Evolutionary conservation across 345 rosid genomes (phyloP).

Genomic region (Bruguiera sexangula): DNA sequence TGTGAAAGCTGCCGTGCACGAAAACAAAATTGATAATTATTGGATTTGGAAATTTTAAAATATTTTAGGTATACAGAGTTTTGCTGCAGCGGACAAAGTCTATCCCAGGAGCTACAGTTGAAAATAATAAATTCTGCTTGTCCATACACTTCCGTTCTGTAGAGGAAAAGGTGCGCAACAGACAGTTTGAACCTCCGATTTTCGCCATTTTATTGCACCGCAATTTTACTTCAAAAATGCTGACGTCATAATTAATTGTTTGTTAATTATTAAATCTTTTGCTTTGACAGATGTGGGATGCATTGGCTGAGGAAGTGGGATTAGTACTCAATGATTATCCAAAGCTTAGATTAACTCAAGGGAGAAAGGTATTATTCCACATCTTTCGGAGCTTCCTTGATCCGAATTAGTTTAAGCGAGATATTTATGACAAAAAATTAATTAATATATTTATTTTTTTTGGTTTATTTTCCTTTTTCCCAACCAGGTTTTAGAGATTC

Average conservation of each 20-base stretch:
- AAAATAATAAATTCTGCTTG: constrained; percentile 81
- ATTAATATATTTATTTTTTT: background rate
- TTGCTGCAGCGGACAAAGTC: constrained; percentile 64
- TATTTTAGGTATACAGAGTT: constrained; percentile 46
- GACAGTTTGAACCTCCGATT: no score
- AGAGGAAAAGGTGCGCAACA: constrained; percentile 56
- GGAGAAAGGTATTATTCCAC: constrained; percentile 66
- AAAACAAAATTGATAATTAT: background rate
- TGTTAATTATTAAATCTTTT: background rate
- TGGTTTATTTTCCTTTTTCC: background rate
- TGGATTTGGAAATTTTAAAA: no score
- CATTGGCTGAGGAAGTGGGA: constrained; percentile 52
- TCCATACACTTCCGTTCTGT: constrained; percentile 91
- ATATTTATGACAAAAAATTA: no score
- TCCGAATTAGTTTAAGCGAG: no score
- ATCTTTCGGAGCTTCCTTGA: no score
- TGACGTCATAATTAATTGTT: background rate
- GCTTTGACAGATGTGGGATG: constrained; percentile 65
- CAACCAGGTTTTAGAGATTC: constrained; percentile 77
- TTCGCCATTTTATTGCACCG: no score
- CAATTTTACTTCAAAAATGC: no score
- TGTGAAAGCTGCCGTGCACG: constrained; percentile 8
- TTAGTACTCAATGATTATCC: constrained; percentile 67
- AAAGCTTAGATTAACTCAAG: constrained; percentile 59
- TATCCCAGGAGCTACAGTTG: constrained; percentile 74